Evolutionary conservation across 441 rosid genomes (phyloP).

Genomic region (Gossypium lobatum): DNA sequence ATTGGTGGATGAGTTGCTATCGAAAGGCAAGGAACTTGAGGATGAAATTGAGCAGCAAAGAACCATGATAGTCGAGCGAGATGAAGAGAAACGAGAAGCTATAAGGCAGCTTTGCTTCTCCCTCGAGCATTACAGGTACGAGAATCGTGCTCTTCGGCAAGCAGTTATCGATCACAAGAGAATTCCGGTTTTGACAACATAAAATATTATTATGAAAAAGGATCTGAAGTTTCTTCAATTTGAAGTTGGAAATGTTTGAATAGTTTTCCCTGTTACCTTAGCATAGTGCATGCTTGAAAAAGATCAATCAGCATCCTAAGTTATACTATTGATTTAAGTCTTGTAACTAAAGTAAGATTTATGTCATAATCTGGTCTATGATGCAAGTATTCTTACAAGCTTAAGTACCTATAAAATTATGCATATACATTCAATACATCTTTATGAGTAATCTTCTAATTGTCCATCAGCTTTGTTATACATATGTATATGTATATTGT

Average conservation of each 20-base stretch:
- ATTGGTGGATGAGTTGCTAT: conserved; percentile 25
- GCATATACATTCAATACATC: background rate
- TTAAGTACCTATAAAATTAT: background rate
- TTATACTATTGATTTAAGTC: background rate
- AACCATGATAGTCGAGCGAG: conserved; percentile 45
- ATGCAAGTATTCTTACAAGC: background rate
- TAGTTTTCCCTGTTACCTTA: background rate
- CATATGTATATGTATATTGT: no score
- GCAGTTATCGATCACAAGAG: conserved; percentile 43
- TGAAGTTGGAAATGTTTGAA: conserved; percentile 3
- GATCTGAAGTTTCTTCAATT: background rate
- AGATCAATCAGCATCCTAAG: background rate
- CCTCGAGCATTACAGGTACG: conserved; percentile 66
- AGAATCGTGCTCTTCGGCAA: conserved; percentile 44
- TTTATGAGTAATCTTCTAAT: no score
- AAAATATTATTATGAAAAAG: background rate
- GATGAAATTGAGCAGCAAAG: conserved; percentile 62
- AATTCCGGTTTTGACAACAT: conserved; percentile 40
- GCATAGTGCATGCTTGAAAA: background rate
- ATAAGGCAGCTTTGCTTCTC: conserved; percentile 83
- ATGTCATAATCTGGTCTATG: background rate
- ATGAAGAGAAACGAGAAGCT: conserved; percentile 85
- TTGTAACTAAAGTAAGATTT: background rate
- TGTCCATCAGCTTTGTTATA: no score
- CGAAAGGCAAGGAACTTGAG: conserved; percentile 36